Conservation (phyloP, 441 rosid species). For the Bocquillonia castaneifolia region DNA sequence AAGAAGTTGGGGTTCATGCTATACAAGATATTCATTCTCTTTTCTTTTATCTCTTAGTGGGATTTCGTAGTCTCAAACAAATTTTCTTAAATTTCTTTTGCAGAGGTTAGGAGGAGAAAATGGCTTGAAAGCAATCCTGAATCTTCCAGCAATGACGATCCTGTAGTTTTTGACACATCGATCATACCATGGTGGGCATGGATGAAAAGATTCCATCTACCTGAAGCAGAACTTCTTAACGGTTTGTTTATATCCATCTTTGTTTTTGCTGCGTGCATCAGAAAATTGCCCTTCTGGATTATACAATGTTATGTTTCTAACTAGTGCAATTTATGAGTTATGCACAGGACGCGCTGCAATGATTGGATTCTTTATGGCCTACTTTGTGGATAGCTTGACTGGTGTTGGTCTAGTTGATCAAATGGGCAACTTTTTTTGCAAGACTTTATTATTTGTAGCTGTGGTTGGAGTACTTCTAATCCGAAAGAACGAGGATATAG, state of each 20-base stretch:
- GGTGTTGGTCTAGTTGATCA: constrained; percentile 94
- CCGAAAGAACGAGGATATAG: constrained; percentile 82
- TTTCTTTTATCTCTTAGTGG: not conserved
- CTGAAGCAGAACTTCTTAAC: constrained; percentile 84
- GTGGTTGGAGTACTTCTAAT: constrained; percentile 73
- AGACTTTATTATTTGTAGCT: constrained; percentile 75
- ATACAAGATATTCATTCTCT: not conserved
- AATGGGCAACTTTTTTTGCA: constrained; percentile 93
- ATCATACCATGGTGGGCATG: constrained; percentile 97
- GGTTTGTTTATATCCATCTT: constrained; percentile 39
- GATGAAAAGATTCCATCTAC: constrained; percentile 87
- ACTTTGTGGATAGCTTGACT: constrained; percentile 84
- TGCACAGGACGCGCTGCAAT: constrained; percentile 89
- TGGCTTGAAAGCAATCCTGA: constrained; percentile 81
- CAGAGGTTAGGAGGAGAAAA: constrained; percentile 90
- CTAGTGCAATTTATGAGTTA: constrained; percentile 13
- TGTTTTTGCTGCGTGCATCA: not conserved
- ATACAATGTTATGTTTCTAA: constrained; percentile 1
- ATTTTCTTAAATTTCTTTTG: constrained; percentile 19
- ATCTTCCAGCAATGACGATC: constrained; percentile 68
- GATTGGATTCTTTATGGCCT: constrained; percentile 97
- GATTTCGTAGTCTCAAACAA: constrained; percentile 6
- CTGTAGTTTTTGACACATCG: constrained; percentile 75
- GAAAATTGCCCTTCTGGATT: not conserved
- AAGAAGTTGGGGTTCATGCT: not conserved